Evolutionary conservation across 2,329 filamentous ascomycete species (phyloP).

Genomic region (Blastomyces percursus): DNA sequence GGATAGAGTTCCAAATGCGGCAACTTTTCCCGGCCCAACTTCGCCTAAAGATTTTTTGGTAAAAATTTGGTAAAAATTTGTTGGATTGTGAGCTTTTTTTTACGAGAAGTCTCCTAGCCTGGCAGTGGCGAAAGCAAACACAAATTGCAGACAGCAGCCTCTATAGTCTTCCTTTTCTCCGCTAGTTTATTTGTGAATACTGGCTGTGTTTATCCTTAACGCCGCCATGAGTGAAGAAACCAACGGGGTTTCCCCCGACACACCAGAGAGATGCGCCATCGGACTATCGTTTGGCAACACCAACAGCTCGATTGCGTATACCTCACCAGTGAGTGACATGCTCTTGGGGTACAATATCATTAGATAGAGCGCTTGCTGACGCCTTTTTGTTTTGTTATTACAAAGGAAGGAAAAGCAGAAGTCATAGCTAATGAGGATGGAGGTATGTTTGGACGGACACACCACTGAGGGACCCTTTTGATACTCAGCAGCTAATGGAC

Average conservation of each 20-base stretch:
- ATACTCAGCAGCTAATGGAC: slow-evolving; percentile 13
- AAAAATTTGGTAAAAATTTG: slow-evolving; percentile 7
- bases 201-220: not conserved
- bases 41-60: slow-evolving; percentile 5
- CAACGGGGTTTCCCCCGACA: slow-evolving; percentile 38
- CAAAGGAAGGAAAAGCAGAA: slow-evolving; percentile 78
- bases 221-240: slow-evolving; percentile 41
- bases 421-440: slow-evolving; percentile 99
- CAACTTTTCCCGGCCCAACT: slow-evolving; percentile 3
- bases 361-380: slow-evolving; percentile 11
- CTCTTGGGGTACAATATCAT: not conserved
- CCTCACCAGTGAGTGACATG: slow-evolving; percentile 44
- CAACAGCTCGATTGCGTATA: slow-evolving; percentile 93
- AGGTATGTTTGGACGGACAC: slow-evolving; percentile 44
- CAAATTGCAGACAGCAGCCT: not conserved
- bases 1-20: not conserved
- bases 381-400: slow-evolving; percentile 4
- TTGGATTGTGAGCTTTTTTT: not conserved
- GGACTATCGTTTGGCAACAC: slow-evolving; percentile 97
- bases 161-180: not conserved
- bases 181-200: not conserved
- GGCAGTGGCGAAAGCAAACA: not conserved
- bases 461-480: not conserved
- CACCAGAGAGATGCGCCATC: slow-evolving; percentile 56
- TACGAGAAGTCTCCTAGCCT: not conserved